These are phyloP conservation scores for Castanopsis chinensis DNA, from an alignment of 306 rosid genomes.

Conservation along the genomic window DNA sequence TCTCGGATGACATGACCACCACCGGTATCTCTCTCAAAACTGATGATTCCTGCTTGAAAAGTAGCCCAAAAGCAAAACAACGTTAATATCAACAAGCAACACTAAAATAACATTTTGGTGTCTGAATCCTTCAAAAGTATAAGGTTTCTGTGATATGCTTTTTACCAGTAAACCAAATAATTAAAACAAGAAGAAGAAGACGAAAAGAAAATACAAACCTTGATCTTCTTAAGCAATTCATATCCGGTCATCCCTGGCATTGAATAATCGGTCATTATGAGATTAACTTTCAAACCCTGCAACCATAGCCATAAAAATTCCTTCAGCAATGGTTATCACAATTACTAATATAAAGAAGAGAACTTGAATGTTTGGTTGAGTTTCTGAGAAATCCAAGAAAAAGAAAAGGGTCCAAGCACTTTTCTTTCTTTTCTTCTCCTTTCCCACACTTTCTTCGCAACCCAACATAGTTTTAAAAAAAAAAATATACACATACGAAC, in stretches of 20 bases:
- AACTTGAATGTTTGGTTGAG: not conserved
- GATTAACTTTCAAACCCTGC: slow-evolving; percentile 82
- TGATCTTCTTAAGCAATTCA: slow-evolving; percentile 86
- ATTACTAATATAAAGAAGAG: not conserved
- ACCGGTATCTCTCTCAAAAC: slow-evolving; percentile 85
- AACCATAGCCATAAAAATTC: slow-evolving; percentile 17
- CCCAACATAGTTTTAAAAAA: not conserved
- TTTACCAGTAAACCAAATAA: not conserved
- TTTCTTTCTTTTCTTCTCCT: no score
- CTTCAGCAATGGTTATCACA: not conserved
- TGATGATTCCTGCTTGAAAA: slow-evolving; percentile 73
- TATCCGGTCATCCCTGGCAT: slow-evolving; percentile 99
- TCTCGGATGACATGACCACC: slow-evolving; percentile 95
- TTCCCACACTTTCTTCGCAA: not conserved
- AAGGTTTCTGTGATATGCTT: not conserved
- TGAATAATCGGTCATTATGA: slow-evolving; percentile 92
- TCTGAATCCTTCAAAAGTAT: not conserved
- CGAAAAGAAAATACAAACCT: slow-evolving; percentile 41
- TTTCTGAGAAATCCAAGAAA: not conserved
- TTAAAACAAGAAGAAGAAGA: no score
- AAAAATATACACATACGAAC: not conserved
- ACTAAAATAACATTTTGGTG: not conserved
- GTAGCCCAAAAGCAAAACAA: not conserved
- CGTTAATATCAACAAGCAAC: not conserved
- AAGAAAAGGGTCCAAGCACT: not conserved